Percentiles rank a stretch among this genome's conserved stretches.
These are phyloP conservation scores for Phytopythium delawarense DNA, from an alignment of 352 stramenopile species.

Conservation along the genomic window DNA sequence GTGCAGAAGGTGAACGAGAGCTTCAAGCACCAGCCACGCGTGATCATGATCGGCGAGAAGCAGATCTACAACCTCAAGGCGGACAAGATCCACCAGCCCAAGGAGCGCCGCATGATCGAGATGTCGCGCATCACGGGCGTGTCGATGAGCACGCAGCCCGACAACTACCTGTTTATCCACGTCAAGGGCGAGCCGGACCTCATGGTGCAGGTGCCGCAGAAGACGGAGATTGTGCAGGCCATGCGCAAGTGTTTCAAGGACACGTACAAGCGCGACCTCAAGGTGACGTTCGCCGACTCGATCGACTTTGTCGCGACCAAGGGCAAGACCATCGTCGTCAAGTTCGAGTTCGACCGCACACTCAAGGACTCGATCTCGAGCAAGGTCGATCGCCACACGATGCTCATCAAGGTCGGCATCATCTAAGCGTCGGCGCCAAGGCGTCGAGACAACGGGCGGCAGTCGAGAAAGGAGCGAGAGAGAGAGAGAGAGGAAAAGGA, in stretches of 20 bases:
- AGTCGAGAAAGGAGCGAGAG: not conserved
- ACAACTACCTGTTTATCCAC: conserved; percentile 79
- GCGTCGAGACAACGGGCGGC: not conserved
- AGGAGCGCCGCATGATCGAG: conserved; percentile 72
- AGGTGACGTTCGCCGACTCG: conserved; percentile 60
- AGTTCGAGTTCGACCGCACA: conserved; percentile 64
- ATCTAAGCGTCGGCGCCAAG: conserved; percentile 33
- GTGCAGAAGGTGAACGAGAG: conserved; percentile 85
- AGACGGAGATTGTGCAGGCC: conserved; percentile 78
- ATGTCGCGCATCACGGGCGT: conserved; percentile 52
- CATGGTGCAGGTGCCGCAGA: conserved; percentile 65
- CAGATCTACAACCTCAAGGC: conserved; percentile 85
- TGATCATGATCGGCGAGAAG: conserved; percentile 71
- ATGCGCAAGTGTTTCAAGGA: conserved; percentile 63
- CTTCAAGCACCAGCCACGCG: conserved; percentile 71
- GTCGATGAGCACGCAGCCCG: conserved; percentile 70
- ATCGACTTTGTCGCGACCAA: conserved; percentile 73
- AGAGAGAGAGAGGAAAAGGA: not conserved
- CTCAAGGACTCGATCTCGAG: conserved; percentile 52
- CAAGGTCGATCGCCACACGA: conserved; percentile 71
- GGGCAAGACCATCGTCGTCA: conserved; percentile 58
- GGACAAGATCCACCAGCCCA: conserved; percentile 79
- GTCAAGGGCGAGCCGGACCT: conserved; percentile 75
- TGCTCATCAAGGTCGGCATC: conserved; percentile 69
- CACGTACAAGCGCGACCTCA: conserved; percentile 46